A percentile compares a stretch with the other conserved stretches of the same genome.
Conservation (phyloP, 306 rosid species). For the Arachis stenosperma region DNA sequence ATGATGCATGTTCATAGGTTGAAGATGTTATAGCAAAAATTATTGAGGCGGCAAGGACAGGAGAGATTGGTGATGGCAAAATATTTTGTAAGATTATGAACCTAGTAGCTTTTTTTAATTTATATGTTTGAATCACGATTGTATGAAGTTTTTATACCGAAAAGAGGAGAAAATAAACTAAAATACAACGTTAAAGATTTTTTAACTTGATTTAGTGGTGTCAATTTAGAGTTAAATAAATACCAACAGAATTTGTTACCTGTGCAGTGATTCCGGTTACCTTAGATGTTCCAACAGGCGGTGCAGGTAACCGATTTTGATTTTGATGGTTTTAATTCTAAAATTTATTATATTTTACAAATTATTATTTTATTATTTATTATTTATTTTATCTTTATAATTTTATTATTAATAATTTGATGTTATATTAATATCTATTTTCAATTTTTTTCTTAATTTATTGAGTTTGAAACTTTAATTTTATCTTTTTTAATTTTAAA, state of each 20-base stretch:
- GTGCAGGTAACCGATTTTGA: slow-evolving; percentile 79
- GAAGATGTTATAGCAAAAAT: slow-evolving; percentile 75
- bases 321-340: too few species aligned
- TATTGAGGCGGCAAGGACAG: slow-evolving; percentile 79
- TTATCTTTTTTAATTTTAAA: too few species aligned
- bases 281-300: slow-evolving; percentile 75
- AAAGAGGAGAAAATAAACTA: slow-evolving; percentile 5
- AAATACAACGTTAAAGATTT: slow-evolving; percentile 10
- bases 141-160: slow-evolving; percentile 1
- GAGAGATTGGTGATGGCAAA: slow-evolving; percentile 97
- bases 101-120: slow-evolving; percentile 7
- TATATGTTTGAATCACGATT: slow-evolving; percentile 1
- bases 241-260: slow-evolving; percentile 36
- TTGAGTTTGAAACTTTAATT: too few species aligned
- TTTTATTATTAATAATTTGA: too few species aligned
- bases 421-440: too few species aligned
- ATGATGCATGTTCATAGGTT: slow-evolving; percentile 52
- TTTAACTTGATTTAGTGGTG: not conserved
- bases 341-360: too few species aligned
- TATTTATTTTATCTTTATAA: too few species aligned
- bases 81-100: slow-evolving; percentile 72
- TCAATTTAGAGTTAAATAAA: slow-evolving; percentile 31
- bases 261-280: slow-evolving; percentile 86
- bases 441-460: too few species aligned
- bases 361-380: too few species aligned